Base-by-base conservation (phyloP, 2,329 filamentous ascomycete species). In the Ophiostoma sp. region DNA sequence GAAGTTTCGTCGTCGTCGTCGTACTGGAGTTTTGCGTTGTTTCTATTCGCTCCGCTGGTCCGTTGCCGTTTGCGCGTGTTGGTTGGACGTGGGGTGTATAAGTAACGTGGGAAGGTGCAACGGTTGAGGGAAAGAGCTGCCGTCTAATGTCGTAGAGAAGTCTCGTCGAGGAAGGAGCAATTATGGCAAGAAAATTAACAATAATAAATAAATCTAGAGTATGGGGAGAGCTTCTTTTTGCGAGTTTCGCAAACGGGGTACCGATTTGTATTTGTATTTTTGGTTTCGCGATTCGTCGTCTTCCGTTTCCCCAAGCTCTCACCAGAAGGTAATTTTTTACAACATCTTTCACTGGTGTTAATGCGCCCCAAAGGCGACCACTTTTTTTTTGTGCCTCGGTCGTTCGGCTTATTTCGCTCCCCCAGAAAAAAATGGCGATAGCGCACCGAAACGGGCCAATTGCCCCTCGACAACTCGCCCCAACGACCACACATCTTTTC, bases 331-430 rank as follows among this genome's bases (percentile, higher is more conserved):
- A 11, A 9, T 66, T 22, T 63, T 31, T 66, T n/a, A 48, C 63
- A 11, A 9, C 3, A 8, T 31, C 31, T 8, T 25, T 12, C 22
- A 4, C 22, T 55, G 17, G n/a, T 22, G 33, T 48, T n/a, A 31
- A 64, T 64, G 36, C 36, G n/a, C 42, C 42, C 64, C 25, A 12
- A 68, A 3, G 17, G 45, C 28, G 28, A 25, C 39, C 36, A 33
- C 33, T 52, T 33, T 52, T 33, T 52, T 59, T 52, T 66, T 73
- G 55, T 76, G 75, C 75, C 75, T 75, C 74, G 75, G 75, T 59
- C 75, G 63, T 72, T 76, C 75, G 75, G 75, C 73, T 73, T 68
- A 33, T 28, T 61, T 42, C 33, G 63, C 19, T n/a, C 11, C 63
- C 61, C 45, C 33, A 45, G 48, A 33, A 55, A 52, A 45, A 31